phyloP scores from a whole-genome alignment of 1,139 yeast species.

The Taphrina pruni region DNA sequence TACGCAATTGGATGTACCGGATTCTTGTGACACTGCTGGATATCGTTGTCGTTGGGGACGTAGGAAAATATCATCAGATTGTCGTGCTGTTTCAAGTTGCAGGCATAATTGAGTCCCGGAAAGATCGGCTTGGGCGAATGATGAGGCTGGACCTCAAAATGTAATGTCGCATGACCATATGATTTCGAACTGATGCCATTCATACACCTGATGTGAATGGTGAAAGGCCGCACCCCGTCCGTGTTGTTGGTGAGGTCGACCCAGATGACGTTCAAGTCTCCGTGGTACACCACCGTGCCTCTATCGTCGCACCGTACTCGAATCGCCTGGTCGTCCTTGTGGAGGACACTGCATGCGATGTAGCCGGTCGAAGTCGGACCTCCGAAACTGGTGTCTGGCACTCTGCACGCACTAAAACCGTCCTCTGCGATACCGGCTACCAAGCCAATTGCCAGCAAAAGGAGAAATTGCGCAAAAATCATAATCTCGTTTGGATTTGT shows the following conservation, averaged over 20 bases:
- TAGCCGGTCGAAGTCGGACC: neutral
- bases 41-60: neutral
- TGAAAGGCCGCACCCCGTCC: neutral
- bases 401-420: neutral
- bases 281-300: constrained; percentile 1
- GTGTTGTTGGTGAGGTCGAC: neutral
- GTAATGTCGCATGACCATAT: neutral
- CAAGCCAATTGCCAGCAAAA: too few relatives aligned
- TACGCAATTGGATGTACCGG: neutral
- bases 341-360: neutral
- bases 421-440: too few relatives aligned
- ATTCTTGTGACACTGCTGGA: neutral
- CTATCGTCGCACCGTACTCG: neutral
- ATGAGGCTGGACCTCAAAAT: neutral
- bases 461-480: too few relatives aligned
- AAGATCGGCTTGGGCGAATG: neutral
- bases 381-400: neutral
- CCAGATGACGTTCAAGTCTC: neutral
- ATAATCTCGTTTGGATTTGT: too few relatives aligned
- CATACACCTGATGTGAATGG: neutral
- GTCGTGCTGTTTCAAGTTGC: neutral
- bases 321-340: neutral
- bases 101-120: neutral
- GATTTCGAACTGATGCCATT: neutral
- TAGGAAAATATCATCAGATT: neutral